These are phyloP conservation scores for Metschnikowia continentalis DNA, from an alignment of 805 yeast genomes.

Conservation along the genomic window DNA sequence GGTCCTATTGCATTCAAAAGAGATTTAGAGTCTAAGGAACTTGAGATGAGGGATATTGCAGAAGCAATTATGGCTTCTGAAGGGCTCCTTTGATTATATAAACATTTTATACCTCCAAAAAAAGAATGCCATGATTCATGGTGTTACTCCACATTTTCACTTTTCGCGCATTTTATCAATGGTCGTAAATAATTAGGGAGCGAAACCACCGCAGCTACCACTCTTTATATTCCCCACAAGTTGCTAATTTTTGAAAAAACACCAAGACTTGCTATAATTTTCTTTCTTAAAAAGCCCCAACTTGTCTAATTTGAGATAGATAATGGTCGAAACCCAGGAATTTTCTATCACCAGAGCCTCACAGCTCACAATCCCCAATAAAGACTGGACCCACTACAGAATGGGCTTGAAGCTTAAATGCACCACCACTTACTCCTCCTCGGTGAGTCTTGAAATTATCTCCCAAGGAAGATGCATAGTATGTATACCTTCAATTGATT, in stretches of 20 bases:
- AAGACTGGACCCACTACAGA: constrained; percentile 20
- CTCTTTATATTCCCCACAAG: neutral
- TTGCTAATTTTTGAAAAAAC: neutral
- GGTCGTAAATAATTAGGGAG: neutral
- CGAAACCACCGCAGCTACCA: neutral
- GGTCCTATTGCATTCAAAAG: constrained; percentile 9
- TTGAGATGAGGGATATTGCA: neutral
- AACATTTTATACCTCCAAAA: neutral
- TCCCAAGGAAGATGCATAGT: constrained; percentile 19
- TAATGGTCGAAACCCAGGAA: constrained; percentile 15
- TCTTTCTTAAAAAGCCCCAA: neutral
- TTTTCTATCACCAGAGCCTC: constrained; percentile 18
- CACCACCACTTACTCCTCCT: constrained; percentile 6
- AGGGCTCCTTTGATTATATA: neutral
- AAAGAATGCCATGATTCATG: neutral
- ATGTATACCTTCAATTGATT: constrained; percentile 4
- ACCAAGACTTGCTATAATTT: neutral
- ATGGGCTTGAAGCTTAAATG: constrained; percentile 19
- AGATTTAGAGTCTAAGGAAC: neutral
- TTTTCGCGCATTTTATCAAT: neutral
- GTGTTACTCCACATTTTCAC: neutral
- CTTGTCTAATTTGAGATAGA: neutral
- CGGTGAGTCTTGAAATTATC: constrained; percentile 12
- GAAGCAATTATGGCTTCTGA: neutral
- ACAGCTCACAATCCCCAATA: constrained; percentile 18